These are phyloP conservation scores for Chlorella sp. DNA, from an alignment of 139 green algal genomes.

Conservation along the genomic window DNA sequence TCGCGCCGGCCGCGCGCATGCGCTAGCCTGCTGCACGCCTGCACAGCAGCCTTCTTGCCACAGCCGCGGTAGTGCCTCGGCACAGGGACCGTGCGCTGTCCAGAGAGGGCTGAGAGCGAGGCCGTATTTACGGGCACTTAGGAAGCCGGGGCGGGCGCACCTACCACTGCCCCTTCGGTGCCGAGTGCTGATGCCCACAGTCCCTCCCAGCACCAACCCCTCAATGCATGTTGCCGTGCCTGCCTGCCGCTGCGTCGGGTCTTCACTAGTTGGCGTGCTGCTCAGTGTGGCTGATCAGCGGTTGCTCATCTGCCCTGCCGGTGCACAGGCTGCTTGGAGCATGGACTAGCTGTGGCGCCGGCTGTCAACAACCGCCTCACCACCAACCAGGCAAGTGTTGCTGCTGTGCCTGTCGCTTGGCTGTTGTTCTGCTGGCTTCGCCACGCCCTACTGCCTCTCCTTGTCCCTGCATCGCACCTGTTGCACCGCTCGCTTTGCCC, in stretches of 20 bases:
- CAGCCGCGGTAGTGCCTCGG: constrained; percentile 24
- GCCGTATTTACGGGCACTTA: constrained; percentile 35
- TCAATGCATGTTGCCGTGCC: not conserved
- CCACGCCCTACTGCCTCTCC: no score
- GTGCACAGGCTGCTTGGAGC: not conserved
- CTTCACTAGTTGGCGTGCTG: not conserved
- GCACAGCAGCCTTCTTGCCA: constrained; percentile 33
- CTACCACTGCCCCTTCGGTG: constrained; percentile 34
- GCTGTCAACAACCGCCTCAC: not conserved
- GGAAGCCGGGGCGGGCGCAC: constrained; percentile 26
- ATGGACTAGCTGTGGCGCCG: not conserved
- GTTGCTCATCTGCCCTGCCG: no score
- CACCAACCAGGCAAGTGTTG: not conserved
- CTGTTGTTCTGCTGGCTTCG: not conserved
- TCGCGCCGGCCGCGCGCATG: no score
- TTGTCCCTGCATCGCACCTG: no score
- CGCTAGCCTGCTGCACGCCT: not conserved
- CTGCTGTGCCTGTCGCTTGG: not conserved
- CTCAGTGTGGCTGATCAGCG: not conserved
- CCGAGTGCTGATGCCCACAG: constrained; percentile 40
- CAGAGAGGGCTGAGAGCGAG: constrained; percentile 38
- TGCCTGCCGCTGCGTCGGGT: not conserved
- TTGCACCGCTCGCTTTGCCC: not conserved
- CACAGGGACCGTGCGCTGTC: constrained; percentile 30
- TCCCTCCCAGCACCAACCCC: not conserved